phyloP scores from a whole-genome alignment of 768 basidiomycete genomes.

The Coprinellus aureogranulatus region DNA sequence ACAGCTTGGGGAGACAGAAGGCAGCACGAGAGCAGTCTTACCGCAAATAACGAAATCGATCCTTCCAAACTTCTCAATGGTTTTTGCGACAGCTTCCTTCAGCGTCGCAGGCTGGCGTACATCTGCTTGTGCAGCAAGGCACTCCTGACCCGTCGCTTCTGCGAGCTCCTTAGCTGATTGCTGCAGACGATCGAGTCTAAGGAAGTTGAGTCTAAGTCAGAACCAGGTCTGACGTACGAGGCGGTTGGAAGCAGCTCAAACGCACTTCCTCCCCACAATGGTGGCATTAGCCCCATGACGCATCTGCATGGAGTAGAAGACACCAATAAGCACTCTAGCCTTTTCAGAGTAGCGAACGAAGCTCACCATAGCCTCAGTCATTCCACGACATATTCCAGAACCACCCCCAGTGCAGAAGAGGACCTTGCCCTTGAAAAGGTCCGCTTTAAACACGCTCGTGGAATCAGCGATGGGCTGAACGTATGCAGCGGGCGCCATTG shows the following conservation, averaged over 20 bases:
- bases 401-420: conserved; percentile 90
- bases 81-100: conserved; percentile 68
- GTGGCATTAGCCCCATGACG: conserved; percentile 75
- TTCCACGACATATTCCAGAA: conserved; percentile 87
- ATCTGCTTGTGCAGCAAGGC: conserved; percentile 75
- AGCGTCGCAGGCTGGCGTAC: conserved; percentile 77
- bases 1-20: background rate
- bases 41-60: conserved; percentile 97
- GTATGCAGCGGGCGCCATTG: conserved; percentile 41
- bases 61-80: conserved; percentile 73
- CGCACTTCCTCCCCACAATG: conserved; percentile 84
- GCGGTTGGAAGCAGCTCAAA: conserved; percentile 1
- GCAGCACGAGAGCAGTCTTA: conserved; percentile 29
- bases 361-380: conserved; percentile 80
- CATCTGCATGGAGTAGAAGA: conserved; percentile 49
- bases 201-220: conserved; percentile 4
- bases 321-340: background rate
- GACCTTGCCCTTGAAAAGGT: conserved; percentile 89
- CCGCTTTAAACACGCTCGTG: conserved; percentile 64
- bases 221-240: background rate
- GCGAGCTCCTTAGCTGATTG: conserved; percentile 71
- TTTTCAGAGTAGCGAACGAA: conserved; percentile 5
- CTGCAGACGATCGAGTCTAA: conserved; percentile 68
- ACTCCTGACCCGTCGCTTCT: conserved; percentile 63
- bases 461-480: conserved; percentile 52